These are phyloP conservation scores for Trichoderma arundinaceum DNA, from an alignment of 2,329 filamentous ascomycete species.

Conservation along the genomic window DNA sequence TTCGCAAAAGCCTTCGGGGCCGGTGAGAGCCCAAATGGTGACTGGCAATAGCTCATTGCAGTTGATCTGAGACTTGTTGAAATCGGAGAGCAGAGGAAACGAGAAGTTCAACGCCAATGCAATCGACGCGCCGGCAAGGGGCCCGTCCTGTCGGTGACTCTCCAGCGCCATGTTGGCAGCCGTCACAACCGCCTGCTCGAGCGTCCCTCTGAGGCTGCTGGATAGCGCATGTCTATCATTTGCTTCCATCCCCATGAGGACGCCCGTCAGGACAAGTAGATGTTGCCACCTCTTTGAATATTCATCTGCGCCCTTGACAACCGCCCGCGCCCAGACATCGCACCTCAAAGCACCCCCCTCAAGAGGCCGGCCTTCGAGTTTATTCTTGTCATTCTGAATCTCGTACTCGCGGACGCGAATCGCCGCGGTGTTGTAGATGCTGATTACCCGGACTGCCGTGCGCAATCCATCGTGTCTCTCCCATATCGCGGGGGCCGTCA, in stretches of 20 bases:
- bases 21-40: conserved; percentile 69
- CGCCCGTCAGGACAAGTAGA: conserved; percentile 76
- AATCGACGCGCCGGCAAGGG: conserved; percentile 57
- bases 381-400: conserved; percentile 44
- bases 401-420: conserved; percentile 58
- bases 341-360: conserved; percentile 53
- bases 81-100: conserved; percentile 72
- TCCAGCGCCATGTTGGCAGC: conserved; percentile 79
- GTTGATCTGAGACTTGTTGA: conserved; percentile 63
- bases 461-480: conserved; percentile 62
- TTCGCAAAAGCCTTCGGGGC: conserved; percentile 74
- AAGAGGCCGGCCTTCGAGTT: conserved; percentile 34
- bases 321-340: conserved; percentile 62
- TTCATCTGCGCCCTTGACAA: conserved; percentile 63
- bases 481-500: conserved; percentile 76
- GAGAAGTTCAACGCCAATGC: conserved; percentile 77
- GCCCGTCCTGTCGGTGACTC: conserved; percentile 49
- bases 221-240: conserved; percentile 69
- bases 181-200: conserved; percentile 75
- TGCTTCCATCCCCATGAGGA: conserved; percentile 76
- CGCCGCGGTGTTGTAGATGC: conserved; percentile 73
- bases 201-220: conserved; percentile 64
- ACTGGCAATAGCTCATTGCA: conserved; percentile 74
- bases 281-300: conserved; percentile 78
- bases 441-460: conserved; percentile 69